Conservation (phyloP, 495 filamentous ascomycete species). For the Terfezia claveryi region DNA sequence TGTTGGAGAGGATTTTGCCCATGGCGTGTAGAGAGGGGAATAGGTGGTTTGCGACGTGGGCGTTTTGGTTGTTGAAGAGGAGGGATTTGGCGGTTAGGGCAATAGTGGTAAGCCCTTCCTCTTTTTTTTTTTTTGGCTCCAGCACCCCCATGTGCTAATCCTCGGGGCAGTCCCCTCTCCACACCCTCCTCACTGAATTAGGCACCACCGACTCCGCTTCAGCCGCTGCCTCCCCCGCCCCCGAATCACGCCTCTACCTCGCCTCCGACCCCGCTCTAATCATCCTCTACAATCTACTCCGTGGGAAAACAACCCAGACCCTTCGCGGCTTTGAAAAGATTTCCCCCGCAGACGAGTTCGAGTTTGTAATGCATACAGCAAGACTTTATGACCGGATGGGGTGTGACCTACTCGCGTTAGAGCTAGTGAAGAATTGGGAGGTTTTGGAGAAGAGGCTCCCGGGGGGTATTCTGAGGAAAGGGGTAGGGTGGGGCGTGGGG, state of each 20-base stretch:
- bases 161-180: slow-evolving; percentile 27
- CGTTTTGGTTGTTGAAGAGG: slow-evolving; percentile 75
- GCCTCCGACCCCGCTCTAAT: slow-evolving; percentile 78
- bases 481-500: not conserved
- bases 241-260: slow-evolving; percentile 42
- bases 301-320: slow-evolving; percentile 68
- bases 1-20: slow-evolving; percentile 59
- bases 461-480: slow-evolving; percentile 23
- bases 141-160: not conserved
- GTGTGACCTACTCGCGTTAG: slow-evolving; percentile 77
- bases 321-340: slow-evolving; percentile 65
- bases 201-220: slow-evolving; percentile 20
- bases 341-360: slow-evolving; percentile 61
- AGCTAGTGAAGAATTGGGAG: slow-evolving; percentile 71
- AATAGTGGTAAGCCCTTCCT: slow-evolving; percentile 32
- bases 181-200: slow-evolving; percentile 51
- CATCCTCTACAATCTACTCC: slow-evolving; percentile 66
- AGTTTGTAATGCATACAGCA: slow-evolving; percentile 74
- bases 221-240: slow-evolving; percentile 11
- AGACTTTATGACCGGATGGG: slow-evolving; percentile 86
- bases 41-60: slow-evolving; percentile 89
- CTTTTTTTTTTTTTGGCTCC: slow-evolving; percentile 14
- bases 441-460: slow-evolving; percentile 37
- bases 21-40: slow-evolving; percentile 63
- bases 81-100: slow-evolving; percentile 69